Base-by-base conservation (phyloP, 2,329 filamentous ascomycete species). In the Ascochyta viciae-villosae region DNA sequence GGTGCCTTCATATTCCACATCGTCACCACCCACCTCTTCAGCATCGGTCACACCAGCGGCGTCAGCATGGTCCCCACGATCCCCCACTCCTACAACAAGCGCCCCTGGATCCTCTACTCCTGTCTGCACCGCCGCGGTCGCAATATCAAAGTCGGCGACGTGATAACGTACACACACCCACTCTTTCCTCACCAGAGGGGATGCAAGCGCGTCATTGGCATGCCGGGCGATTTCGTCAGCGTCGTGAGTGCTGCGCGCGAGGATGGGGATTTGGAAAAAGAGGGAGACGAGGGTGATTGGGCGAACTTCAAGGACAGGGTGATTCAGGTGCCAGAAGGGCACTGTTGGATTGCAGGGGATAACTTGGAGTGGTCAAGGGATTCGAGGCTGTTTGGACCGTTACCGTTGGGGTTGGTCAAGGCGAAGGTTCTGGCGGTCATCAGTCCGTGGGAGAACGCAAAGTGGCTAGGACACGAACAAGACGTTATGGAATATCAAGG, bases 1-100 rank as follows among this genome's bases (percentile, higher is more conserved):
- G 27, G 57, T 37, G 54, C 59, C 53, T 59, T 73, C 56, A 31
- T 62, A 39, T 41, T 50, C n/a, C 78, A 81, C 65, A 62, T 77
- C 39, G 65, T 76, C 60, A 50, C 62, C 29, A 64, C 64, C 26
- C 88, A 95, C 76, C 79, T 86, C 66, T 85, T 86, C 77, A 81
- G 81, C 60, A 68, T 88, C 62, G 83, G 83, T 19, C 76, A 80
- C 4, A 87, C 87, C 15, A 80, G 81, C 24, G 94, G 94, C 2
- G 87, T 92, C 3, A 94, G 90, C 16, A 98, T 98, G 95, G 84
- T 95, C 46, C 94, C 94, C 7, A 96, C 92, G 0, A 87, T 97
- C 41, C 67, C 71, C 0, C 55, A 68, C 42, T 55, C 55, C 3
- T 64, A 63, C 52, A 22, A 22, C 34, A 33, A 37, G 13, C 41